Evolutionary conservation across 2,329 filamentous ascomycete species (phyloP), one percentile per base, ranked within the genome.

Genomic region (Domatiomyces globalis): DNA sequence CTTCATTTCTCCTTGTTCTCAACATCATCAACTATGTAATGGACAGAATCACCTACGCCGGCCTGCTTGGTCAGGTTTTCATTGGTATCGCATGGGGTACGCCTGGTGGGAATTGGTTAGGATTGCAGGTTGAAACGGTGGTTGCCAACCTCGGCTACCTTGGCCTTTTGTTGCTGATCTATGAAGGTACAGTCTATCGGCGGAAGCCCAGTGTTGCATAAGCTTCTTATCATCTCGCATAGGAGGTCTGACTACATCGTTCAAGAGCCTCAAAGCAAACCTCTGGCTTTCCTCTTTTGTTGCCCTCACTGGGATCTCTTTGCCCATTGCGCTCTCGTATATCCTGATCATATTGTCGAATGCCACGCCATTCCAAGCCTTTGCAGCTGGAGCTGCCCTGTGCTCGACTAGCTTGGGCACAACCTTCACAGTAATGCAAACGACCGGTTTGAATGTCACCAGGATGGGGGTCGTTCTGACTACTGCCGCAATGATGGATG

Each of bases 401-500:
- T 86, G 81, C 59, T 83, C 83, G 1, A 90, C 84, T 0, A 84
- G 80, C 51, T 69, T 89, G 0, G 85, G 85, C 4, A 89, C 84
- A 0, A 83, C 79, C 0, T 83, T 83, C 56, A 76, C 78, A 0
- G 73, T 84, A 2, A 66, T 84, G 0, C 77, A 74, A 0, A 82
- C 85, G 7, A 80, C 79, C 2, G 72, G 72, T 1, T 64, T 83
- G 9, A 69, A 68, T n/a, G 63, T 68, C 1, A 80, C 74, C 7
- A 67, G 77, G 1, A 63, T 82, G 0, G 86, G 69, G 51, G 79
- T 67, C 7, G 77, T 92, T 0, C 71, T 88, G 0, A 78, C 78
- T 2, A 81, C 78, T 53, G 85, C 84, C 1, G 86, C 85, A 0
- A 85, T 92, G 78, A 78, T 92, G 68, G 86, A 92, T 62, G 85